Evolutionary conservation across 2,329 filamentous ascomycete genomes (phyloP), one percentile per base, ranked within the genome.

Genomic region (Exophiala bonariae): DNA sequence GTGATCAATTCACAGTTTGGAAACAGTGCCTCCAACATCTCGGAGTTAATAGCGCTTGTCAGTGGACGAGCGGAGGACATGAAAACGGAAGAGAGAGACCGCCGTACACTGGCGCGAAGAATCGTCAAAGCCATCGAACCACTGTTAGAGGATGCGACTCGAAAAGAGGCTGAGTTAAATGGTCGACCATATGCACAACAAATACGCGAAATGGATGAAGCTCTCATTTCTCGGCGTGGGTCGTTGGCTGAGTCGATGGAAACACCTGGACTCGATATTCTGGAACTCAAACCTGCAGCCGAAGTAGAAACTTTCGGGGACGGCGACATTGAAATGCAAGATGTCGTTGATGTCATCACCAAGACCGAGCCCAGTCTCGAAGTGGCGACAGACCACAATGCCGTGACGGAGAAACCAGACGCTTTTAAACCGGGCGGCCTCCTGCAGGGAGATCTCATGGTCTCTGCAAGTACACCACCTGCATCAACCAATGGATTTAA

Each of bases 41-140:
- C 67, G 6, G 70, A 74, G 47, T 59, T 72, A 55, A 54, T 83
- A 72, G 67, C 72, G 68, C 60, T 76, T 65, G 60, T 83, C 71
- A 66, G 73, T 69, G 49, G 68, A 4, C 70, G 71, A 39, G 67
- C 68, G 4, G 66, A 69, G 5, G 71, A 74, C 45, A 66, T 72
- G 36, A 68, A 64, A 47, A 52, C 77, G 8, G 89, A 95, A 59
- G 82, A 89, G 50, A 87, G 88, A 48, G 87, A 95, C 58, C 83
- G 87, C 52, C 87, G 88, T 60, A 87, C 86, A 58, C 73, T 95
- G n/a, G 89, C 87, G 18, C 96, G 95, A 68, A 82, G 90, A 19
- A 95, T 96, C 52, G 79, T 95, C 56, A 95, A 89, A 65, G 82
- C 84, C 1, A 79, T 95, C 23, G 88, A 95, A 64, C 83, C 87